A percentile compares a stretch with the other conserved stretches of the same genome.
These are phyloP conservation scores for Heracleum sosnowskyi DNA, from an alignment of 129 eudicot species.

Conservation along the genomic window DNA sequence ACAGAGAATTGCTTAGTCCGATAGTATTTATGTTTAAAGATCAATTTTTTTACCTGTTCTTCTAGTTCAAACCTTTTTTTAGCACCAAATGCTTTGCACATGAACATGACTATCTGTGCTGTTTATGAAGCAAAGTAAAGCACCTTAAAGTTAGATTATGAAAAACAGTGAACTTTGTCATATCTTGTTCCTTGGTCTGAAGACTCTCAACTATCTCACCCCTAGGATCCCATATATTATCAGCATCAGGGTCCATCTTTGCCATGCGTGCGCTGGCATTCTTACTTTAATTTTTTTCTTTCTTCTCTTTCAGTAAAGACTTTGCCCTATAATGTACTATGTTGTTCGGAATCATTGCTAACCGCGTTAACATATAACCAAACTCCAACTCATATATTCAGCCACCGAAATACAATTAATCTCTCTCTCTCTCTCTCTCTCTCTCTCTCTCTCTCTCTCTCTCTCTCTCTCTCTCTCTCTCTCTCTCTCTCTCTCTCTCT, in stretches of 20 bases:
- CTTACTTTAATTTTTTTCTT: background rate
- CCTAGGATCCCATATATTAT: background rate
- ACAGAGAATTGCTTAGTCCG: background rate
- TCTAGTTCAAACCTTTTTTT: background rate
- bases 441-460: too few relatives aligned
- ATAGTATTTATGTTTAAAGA: background rate
- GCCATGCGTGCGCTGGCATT: conserved; percentile 6
- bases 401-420: too few relatives aligned
- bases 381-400: background rate
- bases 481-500: too few relatives aligned
- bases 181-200: conserved; percentile 10
- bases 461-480: too few relatives aligned
- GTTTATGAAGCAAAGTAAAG: conserved; percentile 10
- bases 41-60: background rate
- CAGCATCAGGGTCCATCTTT: conserved; percentile 6
- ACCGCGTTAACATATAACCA: background rate
- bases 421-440: too few relatives aligned
- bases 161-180: conserved; percentile 8
- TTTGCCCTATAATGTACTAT: background rate
- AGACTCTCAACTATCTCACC: background rate
- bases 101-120: conserved; percentile 1
- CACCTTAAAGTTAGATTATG: background rate
- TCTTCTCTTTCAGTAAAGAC: background rate
- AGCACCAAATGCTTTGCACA: background rate
- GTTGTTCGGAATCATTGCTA: background rate